Base-by-base conservation (phyloP, 805 yeast species). In the Zygotorulaspora florentina region DNA sequence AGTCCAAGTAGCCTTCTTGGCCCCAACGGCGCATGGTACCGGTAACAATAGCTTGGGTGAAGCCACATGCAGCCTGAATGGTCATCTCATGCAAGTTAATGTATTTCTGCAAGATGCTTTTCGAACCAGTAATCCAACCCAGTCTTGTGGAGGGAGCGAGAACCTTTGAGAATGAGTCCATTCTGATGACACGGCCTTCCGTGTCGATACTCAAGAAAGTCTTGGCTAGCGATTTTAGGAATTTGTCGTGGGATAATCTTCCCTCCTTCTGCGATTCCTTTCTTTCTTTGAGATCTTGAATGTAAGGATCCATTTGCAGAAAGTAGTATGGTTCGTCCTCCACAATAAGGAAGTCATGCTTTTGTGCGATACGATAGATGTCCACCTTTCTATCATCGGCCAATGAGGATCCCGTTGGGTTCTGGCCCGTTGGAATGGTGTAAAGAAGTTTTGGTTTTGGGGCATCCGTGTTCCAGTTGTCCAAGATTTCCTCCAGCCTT, bases 321-420 rank as follows among this genome's bases (percentile, higher is more conserved):
- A 88, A 91, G 74, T 87, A 91, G 80, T 91, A 91, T 45, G 99
- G 99, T 70, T 93, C 99, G 67, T 91, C 99, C 72, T 91, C 99
- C 42, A 91, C 66, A 55, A 91, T 83, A 45, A 91, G 59, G 63
- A 91, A 75, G 69, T 93, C 96, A 66, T 89, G 85, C 71, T 87
- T 83, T 62, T 79, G 82, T 29, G 95, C 91, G 51, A 91, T 63
- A 50, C 77, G 75, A 69, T 89, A 90, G 55, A 93, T 77, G 46
- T 75, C 79, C 51, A 69, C 65, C 71, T 96, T 86, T 72, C 98
- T 81, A 59, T 87, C 90, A 23, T 60, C 69, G 29, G 84, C 72
- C 58, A 93, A 72, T 18, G 88, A 85, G 3, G 95, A 82, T 31
- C 99, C 99, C 15, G 97, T 90, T 53, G 99, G 99, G 76, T 91